Base-by-base conservation (phyloP, 176 grass and related monocot genomes). In the Coix lacrymajobi region DNA sequence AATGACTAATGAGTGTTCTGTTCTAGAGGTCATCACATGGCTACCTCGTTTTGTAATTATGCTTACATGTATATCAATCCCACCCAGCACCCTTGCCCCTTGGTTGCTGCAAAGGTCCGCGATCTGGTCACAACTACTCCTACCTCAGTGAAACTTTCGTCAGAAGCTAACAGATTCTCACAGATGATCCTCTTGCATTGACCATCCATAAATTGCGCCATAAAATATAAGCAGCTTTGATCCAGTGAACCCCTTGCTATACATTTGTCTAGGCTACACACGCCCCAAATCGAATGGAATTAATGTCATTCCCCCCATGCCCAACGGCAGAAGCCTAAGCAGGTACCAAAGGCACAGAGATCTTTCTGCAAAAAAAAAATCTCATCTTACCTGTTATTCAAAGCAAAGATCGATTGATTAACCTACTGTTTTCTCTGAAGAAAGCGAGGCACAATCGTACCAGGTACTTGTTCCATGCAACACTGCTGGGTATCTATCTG, bases 381-480 rank as follows among this genome's bases (percentile, higher is more conserved):
- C 13, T 49, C 73, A 61, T 76, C 44, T 89, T 76, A 61, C 76
- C 44, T 69, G 62, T 62, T 77, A 67, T 54, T 83, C 79, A 86
- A 78, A 86, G 13, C 19, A 83, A 76, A 48, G 67, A 83, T 79
- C 48, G 30, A 39, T 74, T 86, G 30, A 39, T 74, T 86, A 68
- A 37, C 40, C 28, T 73, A 79, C n/a, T n/a, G n/a, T n/a, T 73
- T 66, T 86, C 36, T 61, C 38, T 20, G 24, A 62, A 68, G 19
- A 86, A 83, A 86, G 68, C 1, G 1, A 75, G 62, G 82, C 12
- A 0, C 62, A 62, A 82, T 83, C 66, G 58, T 86, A 86, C 58
- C 66, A 33, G 79, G 73, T 67, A 62, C 79, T 62, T 83, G 68
- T 79, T 83, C 79, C 84, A 83, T 74, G 84, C 79, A 74, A 74